Evolutionary conservation across 2,329 filamentous ascomycete species (phyloP), one percentile per base, ranked within the genome.

Genomic region (Alternaria conjuncta): DNA sequence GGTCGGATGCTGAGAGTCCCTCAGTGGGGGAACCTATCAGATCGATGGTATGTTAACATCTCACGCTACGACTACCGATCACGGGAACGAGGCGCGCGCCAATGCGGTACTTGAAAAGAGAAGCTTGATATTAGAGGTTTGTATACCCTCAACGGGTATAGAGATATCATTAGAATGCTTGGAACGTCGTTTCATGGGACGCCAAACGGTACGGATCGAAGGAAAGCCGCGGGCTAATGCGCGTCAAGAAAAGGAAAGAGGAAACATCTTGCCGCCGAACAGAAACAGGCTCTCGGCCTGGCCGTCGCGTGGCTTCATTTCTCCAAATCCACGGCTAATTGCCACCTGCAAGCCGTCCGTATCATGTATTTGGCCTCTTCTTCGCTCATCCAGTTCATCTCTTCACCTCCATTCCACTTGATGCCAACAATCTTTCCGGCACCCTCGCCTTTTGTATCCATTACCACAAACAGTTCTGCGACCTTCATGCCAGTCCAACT

Each of bases 291-390:
- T 12, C 32, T 12, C 12, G 15, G 23, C 23, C 10, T n/a, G 2
- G 49, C 20, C 30, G n/a, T 41, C 20, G 20, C 20, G 8, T 36
- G 20, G 30, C 9, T 89, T 23, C 88, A 92, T 66, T 85, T 91
- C 67, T 91, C 68, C 12, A 79, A 57, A 11, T 71, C 54, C 4
- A 78, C 67, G 5, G 66, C 71, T 56, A 79, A 56, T 26, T 69
- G 70, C 61, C 67, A 71, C n/a, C 55, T 54, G 50, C 74, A 77
- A 8, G 61, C 64, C 44, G 66, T 71, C 20, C 69, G 59, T 2
- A 79, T 65, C 62, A 72, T 71, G 36, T 72, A 70, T 65, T 76
- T 78, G 2, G 71, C 76, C 57, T 76, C 73, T 6, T 72, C 72
- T 11, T 71, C 71, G 6, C 66, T 65, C 73, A 77, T 68, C 21